Evolutionary conservation across 2,329 filamentous ascomycete genomes (phyloP).

Genomic region (Exophiala sp.): DNA sequence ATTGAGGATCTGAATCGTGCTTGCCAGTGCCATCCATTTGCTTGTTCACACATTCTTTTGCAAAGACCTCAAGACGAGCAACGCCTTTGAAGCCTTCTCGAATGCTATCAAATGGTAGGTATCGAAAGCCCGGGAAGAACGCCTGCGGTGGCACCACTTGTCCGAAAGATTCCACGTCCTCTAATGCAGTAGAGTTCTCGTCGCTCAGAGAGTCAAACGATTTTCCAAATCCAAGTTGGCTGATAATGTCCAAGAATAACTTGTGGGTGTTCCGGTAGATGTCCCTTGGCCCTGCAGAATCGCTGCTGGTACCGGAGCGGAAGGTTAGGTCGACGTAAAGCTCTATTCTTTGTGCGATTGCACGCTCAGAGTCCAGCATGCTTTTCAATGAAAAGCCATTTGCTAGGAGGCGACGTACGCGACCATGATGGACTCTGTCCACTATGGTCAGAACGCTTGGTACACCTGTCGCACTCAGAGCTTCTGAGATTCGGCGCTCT

Average conservation of each 20-base stretch:
- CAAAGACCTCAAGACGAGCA: slow-evolving; percentile 2
- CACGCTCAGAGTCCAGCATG: not conserved
- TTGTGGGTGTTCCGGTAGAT: too few relatives aligned
- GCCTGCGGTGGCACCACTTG: not conserved
- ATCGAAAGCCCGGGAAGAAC: slow-evolving; percentile 2
- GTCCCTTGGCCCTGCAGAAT: too few relatives aligned
- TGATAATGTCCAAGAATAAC: slow-evolving; percentile 1
- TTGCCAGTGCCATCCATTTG: slow-evolving; percentile 6
- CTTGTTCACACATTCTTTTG: slow-evolving; percentile 6
- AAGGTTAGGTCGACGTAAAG: not conserved
- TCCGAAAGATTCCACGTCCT: not conserved
- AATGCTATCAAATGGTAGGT: slow-evolving; percentile 2
- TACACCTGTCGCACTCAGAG: not conserved
- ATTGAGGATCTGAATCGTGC: slow-evolving; percentile 1
- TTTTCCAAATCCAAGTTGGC: slow-evolving; percentile 3
- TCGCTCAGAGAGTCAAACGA: not conserved
- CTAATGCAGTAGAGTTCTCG: too few relatives aligned
- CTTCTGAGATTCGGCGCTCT: slow-evolving; percentile 3
- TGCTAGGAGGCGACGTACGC: slow-evolving; percentile 3
- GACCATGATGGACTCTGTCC: not conserved
- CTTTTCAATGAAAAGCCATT: slow-evolving; percentile 6
- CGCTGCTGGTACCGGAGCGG: too few relatives aligned
- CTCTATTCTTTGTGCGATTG: not conserved
- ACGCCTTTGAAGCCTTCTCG: not conserved
- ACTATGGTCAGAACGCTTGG: not conserved